Percentiles rank a stretch among this genome's conserved stretches.
Evolutionary conservation across 2,329 filamentous ascomycete species (phyloP).

Genomic region (Akanthomyces lecanii): DNA sequence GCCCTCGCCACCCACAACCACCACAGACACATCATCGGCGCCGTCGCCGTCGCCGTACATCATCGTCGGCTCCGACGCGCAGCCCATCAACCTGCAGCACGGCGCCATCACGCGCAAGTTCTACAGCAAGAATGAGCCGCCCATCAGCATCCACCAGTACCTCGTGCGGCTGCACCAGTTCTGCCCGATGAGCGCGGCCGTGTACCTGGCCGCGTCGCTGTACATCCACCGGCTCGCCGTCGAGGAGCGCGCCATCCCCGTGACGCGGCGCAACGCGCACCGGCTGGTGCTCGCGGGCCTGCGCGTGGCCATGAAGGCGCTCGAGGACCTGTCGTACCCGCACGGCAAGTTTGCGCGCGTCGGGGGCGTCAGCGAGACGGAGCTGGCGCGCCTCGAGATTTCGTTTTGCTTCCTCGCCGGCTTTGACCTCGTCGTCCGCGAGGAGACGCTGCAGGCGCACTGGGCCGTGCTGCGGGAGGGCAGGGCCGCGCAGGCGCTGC

Average conservation of each 20-base stretch:
- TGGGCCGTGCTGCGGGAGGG: constrained; percentile 31
- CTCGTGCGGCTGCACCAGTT: constrained; percentile 81
- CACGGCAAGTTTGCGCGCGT: constrained; percentile 82
- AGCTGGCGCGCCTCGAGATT: constrained; percentile 82
- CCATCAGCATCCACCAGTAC: constrained; percentile 80
- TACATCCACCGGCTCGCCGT: constrained; percentile 84
- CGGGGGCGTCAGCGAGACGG: constrained; percentile 76
- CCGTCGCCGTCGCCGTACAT: constrained; percentile 47
- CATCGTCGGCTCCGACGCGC: constrained; percentile 63
- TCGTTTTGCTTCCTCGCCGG: constrained; percentile 84
- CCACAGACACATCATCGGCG: not conserved
- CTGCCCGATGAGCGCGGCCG: constrained; percentile 89
- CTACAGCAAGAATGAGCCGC: constrained; percentile 81
- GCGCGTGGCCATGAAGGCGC: constrained; percentile 84
- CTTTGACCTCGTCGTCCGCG: constrained; percentile 66
- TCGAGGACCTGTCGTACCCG: constrained; percentile 88
- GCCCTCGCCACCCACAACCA: constrained; percentile 23
- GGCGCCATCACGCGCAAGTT: constrained; percentile 87
- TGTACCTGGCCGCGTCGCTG: constrained; percentile 82
- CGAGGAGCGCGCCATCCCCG: constrained; percentile 70
- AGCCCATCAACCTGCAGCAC: constrained; percentile 73
- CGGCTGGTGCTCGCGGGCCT: constrained; percentile 79
- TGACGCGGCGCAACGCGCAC: constrained; percentile 82
- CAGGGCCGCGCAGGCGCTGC: constrained; percentile 15
- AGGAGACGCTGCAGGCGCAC: constrained; percentile 31